These are phyloP conservation scores for Vickermania ingenoplastis DNA, from an alignment of 208 protist species.

Conservation along the genomic window DNA sequence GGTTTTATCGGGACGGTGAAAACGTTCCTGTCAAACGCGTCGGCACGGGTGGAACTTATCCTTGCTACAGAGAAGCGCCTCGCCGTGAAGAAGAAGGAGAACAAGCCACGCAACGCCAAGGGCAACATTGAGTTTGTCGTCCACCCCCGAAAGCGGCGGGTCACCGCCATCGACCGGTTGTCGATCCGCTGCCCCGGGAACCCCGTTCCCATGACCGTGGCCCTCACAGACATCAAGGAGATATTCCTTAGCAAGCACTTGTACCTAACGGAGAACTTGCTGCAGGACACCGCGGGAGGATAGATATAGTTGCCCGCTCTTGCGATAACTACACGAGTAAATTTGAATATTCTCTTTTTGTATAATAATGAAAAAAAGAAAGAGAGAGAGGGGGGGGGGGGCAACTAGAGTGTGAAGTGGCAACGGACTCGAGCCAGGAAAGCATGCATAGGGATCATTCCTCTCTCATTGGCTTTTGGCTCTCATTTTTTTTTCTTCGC, in stretches of 20 bases:
- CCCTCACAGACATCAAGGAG: conserved; percentile 43
- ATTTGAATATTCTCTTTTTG: too few species aligned
- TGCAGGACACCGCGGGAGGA: too few species aligned
- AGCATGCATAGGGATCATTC: too few species aligned
- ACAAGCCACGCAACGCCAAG: conserved; percentile 31
- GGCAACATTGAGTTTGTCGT: conserved; percentile 54
- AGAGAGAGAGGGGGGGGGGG: too few species aligned
- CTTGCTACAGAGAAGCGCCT: conserved; percentile 59
- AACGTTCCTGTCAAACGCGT: conserved; percentile 37
- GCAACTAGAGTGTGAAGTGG: too few species aligned
- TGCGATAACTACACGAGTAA: too few species aligned
- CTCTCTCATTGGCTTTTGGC: too few species aligned
- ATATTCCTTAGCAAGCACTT: conserved; percentile 64
- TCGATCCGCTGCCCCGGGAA: conserved; percentile 51
- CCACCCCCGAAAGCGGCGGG: conserved; percentile 17
- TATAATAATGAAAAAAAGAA: too few species aligned
- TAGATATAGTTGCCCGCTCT: too few species aligned
- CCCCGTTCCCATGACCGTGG: conserved; percentile 14
- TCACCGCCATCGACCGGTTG: conserved; percentile 39
- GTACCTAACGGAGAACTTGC: conserved; percentile 10
- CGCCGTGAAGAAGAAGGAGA: conserved; percentile 44
- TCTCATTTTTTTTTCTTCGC: too few species aligned
- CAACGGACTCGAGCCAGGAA: too few species aligned
- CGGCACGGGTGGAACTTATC: conserved; percentile 37
- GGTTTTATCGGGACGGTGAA: conserved; percentile 29